Base-by-base conservation (phyloP, 352 stramenopile species). In the Globisporangium megalacanthum region DNA sequence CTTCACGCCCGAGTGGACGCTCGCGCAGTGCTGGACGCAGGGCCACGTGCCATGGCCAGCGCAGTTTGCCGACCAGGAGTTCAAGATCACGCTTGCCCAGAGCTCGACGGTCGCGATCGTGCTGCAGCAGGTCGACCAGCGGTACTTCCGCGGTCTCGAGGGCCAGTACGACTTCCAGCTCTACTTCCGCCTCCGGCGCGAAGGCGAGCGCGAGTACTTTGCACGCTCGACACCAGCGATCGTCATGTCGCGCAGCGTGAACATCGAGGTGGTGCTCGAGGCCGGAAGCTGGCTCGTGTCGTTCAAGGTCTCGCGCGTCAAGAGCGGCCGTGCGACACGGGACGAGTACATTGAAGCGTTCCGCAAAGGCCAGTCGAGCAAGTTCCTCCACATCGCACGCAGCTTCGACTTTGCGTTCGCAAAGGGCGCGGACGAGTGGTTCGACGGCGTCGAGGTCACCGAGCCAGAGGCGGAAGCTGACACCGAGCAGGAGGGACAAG, bases 131-230 rank as follows among this genome's bases (percentile, higher is more conserved):
- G 68, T 64, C 11, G 70, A 79, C 57, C 44, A 54, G 31, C 70
- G 70, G 31, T 76, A 76, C 70, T 76, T 74, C 46, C 54, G 56
- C 11, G 70, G 70, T 0, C 65, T 79, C 20, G 67, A 74, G n/a
- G 70, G 70, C 3, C 68, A 72, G 59, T 79, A 74, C 53, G 51
- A 64, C 42, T 79, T 72, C 64, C 44, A 45, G 7, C 54, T 79
- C 33, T 62, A 72, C 70, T 72, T 79, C 56, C 62, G 63, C 14
- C 36, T 79, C 31, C 63, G 66, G 17, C 54, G 57, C 33, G 62
- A 64, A 10, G 64, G 62, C 17, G 64, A 67, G 29, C 56, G 8
- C 44, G 65, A 68, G 50, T 69, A 67, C 61, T 72, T 67, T 42
- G 62, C 57, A 25, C 67, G 60, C 57, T 64, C 44, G 51, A 68